Evolutionary conservation across 2,329 filamentous ascomycete genomes (phyloP), one percentile per base, ranked within the genome.

Genomic region (Penicillium sp.): DNA sequence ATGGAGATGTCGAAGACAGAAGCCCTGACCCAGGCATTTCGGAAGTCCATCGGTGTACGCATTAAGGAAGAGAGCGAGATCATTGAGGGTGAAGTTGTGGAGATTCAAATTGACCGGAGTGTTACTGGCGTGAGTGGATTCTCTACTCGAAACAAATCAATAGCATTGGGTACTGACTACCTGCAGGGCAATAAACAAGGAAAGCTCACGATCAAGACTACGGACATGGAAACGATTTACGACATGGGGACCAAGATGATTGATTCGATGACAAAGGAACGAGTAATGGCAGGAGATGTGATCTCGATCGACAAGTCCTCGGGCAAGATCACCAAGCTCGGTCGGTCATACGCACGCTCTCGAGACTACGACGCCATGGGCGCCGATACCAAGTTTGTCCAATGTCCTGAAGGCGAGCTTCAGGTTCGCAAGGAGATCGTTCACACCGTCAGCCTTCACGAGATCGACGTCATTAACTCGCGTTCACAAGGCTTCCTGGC

Each of bases 161-260:
- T 10, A 31, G 13, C 29, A 22, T 34, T 50, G 24, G n/a, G 39
- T 52, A 31, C 57, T 61, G 39, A 61, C 57, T 26, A 4, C n/a
- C 14, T 38, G 2, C 34, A 84, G 82, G 90, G 89, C 65, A 95
- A 94, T 70, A 99, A 97, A 82, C 93, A 97, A 81, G 94, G 94
- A 70, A 99, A 99, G 78, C 87, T 99, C 62, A 99, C 94, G 20
- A 96, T 99, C 80, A 99, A 99, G 80, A 99, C 94, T 11, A 97
- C 93, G 56, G 94, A 99, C 75, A 99, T 99, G 94, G 94, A 99
- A 78, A 96, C 94, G 13, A 90, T 99, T 64, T 99, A 97, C 79
- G 94, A 99, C 70, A 97, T 99, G 92, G 94, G 94, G 63, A 93
- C 89, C 65, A 97, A 97, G 79, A 97, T 99, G 94, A 99, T 99